A percentile compares a stretch with the other conserved stretches of the same genome.
Evolutionary conservation across 176 grass and related monocot species (phyloP).

Genomic region (Melocanna baccifera): DNA sequence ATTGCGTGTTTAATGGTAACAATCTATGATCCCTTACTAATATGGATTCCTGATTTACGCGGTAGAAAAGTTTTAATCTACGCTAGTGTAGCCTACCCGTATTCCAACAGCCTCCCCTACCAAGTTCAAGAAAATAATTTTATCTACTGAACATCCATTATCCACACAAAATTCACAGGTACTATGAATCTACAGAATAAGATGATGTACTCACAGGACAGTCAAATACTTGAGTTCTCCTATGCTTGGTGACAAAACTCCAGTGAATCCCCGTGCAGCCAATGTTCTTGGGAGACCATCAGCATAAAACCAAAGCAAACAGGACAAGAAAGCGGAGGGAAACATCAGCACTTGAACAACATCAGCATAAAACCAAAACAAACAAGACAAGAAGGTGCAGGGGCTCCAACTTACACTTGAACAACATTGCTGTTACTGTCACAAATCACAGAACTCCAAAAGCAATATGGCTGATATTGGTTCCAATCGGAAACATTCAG

Average conservation of each 20-base stretch:
- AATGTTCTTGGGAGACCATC: slow-evolving; percentile 51
- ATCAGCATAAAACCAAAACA: neutral
- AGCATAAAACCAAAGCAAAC: neutral
- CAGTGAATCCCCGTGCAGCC: slow-evolving; percentile 69
- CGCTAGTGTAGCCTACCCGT: too few species aligned
- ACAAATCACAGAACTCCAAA: slow-evolving; percentile 79
- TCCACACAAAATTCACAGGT: neutral
- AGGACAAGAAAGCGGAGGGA: neutral
- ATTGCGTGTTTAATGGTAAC: too few species aligned
- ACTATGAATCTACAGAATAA: neutral
- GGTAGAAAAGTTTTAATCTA: too few species aligned
- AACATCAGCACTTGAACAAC: neutral
- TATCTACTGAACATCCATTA: neutral
- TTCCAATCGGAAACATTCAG: slow-evolving; percentile 68
- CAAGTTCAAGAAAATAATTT: neutral
- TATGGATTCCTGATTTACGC: too few species aligned
- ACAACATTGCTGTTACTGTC: slow-evolving; percentile 63
- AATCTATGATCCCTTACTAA: too few species aligned
- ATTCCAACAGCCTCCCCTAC: neutral
- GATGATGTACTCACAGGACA: slow-evolving; percentile 52
- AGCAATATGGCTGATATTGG: slow-evolving; percentile 68
- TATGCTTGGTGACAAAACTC: slow-evolving; percentile 73
- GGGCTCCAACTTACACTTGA: slow-evolving; percentile 65
- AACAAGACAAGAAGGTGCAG: neutral
- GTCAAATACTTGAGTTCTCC: slow-evolving; percentile 75